phyloP scores from a whole-genome alignment of 805 yeast genomes.

The Jamesozyma jinghongensis region DNA sequence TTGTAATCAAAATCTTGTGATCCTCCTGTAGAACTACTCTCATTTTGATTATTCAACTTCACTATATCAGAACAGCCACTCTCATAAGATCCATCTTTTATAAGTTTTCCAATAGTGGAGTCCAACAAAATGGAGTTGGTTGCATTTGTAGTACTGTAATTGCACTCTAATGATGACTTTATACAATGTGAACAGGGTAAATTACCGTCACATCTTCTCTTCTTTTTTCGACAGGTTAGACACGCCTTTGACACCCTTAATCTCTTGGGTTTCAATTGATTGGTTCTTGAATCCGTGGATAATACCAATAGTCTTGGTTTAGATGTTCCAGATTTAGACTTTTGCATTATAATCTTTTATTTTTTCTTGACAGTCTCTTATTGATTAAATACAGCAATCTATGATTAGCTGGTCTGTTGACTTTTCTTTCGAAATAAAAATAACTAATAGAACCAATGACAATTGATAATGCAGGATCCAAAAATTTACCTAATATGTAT shows the following conservation, averaged over 20 bases:
- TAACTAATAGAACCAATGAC: slow-evolving; percentile 55
- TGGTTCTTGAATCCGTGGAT: slow-evolving; percentile 18
- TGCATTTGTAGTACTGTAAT: slow-evolving; percentile 1
- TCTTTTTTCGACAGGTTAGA: slow-evolving; percentile 64
- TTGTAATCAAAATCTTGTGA: slow-evolving; percentile 4
- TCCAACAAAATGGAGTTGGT: not conserved
- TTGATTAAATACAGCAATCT: slow-evolving; percentile 43
- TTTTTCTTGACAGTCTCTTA: slow-evolving; percentile 23
- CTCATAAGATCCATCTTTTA: not conserved
- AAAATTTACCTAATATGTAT: slow-evolving; percentile 38
- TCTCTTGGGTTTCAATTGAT: slow-evolving; percentile 33
- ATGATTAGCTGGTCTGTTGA: slow-evolving; percentile 47
- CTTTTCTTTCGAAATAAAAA: slow-evolving; percentile 52
- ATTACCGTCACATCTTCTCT: slow-evolving; percentile 72
- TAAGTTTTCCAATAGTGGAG: too few relatives aligned
- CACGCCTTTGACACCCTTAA: slow-evolving; percentile 68
- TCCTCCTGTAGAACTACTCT: not conserved
- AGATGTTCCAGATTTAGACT: not conserved
- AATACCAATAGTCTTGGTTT: slow-evolving; percentile 20
- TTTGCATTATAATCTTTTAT: not conserved
- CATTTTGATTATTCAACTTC: too few relatives aligned
- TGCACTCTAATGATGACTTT: slow-evolving; percentile 2
- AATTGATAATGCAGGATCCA: slow-evolving; percentile 60
- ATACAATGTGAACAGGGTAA: slow-evolving; percentile 62
- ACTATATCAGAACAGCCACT: not conserved